Evolutionary conservation across 2,329 filamentous ascomycete genomes (phyloP).

Genomic region (Lachnum nothofagi): DNA sequence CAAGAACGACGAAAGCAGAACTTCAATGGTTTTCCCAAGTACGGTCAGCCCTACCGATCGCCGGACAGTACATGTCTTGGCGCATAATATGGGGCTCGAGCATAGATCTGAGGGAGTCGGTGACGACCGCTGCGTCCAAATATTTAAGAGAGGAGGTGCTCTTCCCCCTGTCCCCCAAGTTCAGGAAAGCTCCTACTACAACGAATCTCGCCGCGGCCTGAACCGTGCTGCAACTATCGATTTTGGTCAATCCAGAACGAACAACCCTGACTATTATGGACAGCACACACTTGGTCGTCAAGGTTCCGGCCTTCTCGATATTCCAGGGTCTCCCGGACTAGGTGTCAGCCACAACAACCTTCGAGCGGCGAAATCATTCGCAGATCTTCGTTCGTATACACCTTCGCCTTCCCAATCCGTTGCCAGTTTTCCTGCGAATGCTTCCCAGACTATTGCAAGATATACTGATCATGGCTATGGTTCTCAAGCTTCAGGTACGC

Average conservation of each 20-base stretch:
- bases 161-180: conserved; percentile 37
- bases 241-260: conserved; percentile 75
- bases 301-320: conserved; percentile 73
- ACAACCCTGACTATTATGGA: conserved; percentile 54
- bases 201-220: conserved; percentile 75
- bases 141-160: conserved; percentile 58
- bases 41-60: conserved; percentile 78
- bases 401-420: conserved; percentile 88
- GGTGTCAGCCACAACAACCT: conserved; percentile 70
- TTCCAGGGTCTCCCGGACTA: conserved; percentile 71
- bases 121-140: conserved; percentile 83
- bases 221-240: conserved; percentile 97
- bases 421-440: conserved; percentile 72
- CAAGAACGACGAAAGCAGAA: conserved; percentile 70
- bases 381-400: conserved; percentile 89
- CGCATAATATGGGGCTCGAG: conserved; percentile 88
- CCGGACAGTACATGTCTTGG: conserved; percentile 85
- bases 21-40: conserved; percentile 78
- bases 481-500: conserved; percentile 58
- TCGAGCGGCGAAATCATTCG: conserved; percentile 91
- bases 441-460: conserved; percentile 58
- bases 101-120: conserved; percentile 86
- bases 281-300: conserved; percentile 69
- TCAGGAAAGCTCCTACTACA: conserved; percentile 46
- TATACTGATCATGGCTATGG: conserved; percentile 50